phyloP scores from a whole-genome alignment of 805 yeast species.

The Blastobotrys chiropterorum region DNA sequence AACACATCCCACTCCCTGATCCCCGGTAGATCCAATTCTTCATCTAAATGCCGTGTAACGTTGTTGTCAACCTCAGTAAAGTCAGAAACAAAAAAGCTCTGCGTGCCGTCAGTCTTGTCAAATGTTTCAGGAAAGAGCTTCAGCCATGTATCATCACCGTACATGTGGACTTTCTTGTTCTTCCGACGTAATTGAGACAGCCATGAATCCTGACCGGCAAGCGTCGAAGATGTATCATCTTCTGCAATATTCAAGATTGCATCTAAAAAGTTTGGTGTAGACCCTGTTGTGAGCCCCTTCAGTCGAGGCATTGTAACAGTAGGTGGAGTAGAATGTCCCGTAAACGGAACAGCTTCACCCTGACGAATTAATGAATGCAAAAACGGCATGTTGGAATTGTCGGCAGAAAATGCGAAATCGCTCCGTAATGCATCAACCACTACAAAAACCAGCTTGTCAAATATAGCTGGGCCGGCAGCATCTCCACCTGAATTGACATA shows the following conservation, averaged over 20 bases:
- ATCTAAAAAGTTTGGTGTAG: constrained; percentile 89
- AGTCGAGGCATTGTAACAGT: constrained; percentile 93
- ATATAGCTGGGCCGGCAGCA: constrained; percentile 30
- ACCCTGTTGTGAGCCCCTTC: constrained; percentile 90
- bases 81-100: constrained; percentile 91
- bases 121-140: constrained; percentile 76
- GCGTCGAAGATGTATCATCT: constrained; percentile 65
- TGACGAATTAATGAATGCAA: constrained; percentile 57
- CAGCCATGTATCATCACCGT: constrained; percentile 98
- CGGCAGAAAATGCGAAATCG: constrained; percentile 64
- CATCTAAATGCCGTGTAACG: constrained; percentile 79
- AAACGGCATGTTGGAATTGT: constrained; percentile 54
- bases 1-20: constrained; percentile 67
- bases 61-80: constrained; percentile 90
- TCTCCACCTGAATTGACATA: constrained; percentile 8
- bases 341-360: constrained; percentile 78
- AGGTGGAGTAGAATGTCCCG: constrained; percentile 91
- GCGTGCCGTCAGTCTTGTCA: constrained; percentile 71
- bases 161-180: constrained; percentile 60
- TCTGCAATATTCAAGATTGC: constrained; percentile 93
- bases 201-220: constrained; percentile 83
- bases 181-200: constrained; percentile 51
- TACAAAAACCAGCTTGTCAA: constrained; percentile 66
- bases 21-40: constrained; percentile 38
- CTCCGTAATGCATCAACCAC: constrained; percentile 91